Conservation (phyloP, 257 asterid species). For the Scutellaria minor region DNA sequence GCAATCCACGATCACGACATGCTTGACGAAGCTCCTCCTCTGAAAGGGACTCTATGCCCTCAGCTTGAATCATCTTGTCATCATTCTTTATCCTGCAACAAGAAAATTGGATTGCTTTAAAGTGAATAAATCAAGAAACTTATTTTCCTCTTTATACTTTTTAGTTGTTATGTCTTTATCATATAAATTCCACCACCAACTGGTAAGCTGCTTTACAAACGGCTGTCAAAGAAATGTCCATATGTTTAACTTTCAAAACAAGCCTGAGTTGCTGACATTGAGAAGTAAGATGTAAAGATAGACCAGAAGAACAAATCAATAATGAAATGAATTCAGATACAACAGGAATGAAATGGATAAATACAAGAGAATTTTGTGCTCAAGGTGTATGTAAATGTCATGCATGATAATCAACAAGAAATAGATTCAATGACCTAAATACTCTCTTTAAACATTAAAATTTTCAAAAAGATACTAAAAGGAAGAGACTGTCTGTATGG, state of each 20-base stretch:
- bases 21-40: slow-evolving; percentile 99
- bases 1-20: slow-evolving; percentile 95
- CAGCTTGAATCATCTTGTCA: slow-evolving; percentile 87
- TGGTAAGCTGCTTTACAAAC: background rate
- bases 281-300: slow-evolving; percentile 10
- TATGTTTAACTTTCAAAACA: background rate
- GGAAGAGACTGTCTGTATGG: background rate
- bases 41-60: slow-evolving; percentile 89
- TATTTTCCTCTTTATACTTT: slow-evolving; percentile 20
- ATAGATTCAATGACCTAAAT: background rate
- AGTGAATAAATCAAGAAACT: slow-evolving; percentile 26
- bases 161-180: background rate
- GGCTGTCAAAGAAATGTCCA: slow-evolving; percentile 6
- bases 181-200: slow-evolving; percentile 9
- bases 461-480: background rate
- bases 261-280: slow-evolving; percentile 19
- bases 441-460: slow-evolving; percentile 5
- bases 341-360: background rate
- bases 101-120: slow-evolving; percentile 17
- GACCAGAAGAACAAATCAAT: background rate
- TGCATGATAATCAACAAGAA: slow-evolving; percentile 1
- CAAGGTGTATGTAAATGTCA: slow-evolving; percentile 8
- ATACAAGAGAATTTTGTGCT: slow-evolving; percentile 12
- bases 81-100: slow-evolving; percentile 78
- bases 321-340: background rate